Evolutionary conservation across 768 basidiomycete species (phyloP).

Genomic region (Leccinum variicolor): DNA sequence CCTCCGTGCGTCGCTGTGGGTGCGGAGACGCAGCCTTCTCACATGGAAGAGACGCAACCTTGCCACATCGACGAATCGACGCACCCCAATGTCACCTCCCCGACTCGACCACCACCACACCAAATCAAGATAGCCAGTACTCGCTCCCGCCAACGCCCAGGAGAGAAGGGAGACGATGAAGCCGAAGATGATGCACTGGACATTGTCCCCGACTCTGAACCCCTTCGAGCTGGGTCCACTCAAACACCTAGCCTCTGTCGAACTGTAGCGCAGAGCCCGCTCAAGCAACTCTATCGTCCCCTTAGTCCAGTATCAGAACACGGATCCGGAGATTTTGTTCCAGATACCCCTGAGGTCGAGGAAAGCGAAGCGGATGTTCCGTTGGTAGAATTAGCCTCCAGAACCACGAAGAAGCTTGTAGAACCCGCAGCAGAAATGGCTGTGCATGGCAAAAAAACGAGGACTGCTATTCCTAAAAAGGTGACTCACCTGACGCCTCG

Average conservation of each 20-base stretch:
- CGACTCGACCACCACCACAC: constrained; percentile 1
- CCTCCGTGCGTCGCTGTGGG: constrained; percentile 9
- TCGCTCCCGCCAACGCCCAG: not conserved
- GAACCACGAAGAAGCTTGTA: constrained; percentile 8
- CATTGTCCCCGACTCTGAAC: constrained; percentile 65
- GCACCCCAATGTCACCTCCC: not conserved
- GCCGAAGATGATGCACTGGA: constrained; percentile 39
- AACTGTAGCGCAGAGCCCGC: constrained; percentile 8
- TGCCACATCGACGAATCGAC: not conserved
- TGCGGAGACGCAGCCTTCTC: constrained; percentile 16
- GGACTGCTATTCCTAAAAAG: constrained; percentile 9
- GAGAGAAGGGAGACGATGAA: constrained; percentile 8
- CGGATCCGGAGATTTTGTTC: constrained; percentile 26
- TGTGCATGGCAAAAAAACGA: constrained; percentile 5
- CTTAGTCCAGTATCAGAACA: constrained; percentile 23
- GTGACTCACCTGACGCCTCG: constrained; percentile 10
- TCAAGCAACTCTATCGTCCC: constrained; percentile 16
- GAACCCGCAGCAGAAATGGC: not conserved
- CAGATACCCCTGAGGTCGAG: constrained; percentile 27
- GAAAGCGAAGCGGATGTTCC: constrained; percentile 43
- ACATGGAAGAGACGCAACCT: constrained; percentile 18
- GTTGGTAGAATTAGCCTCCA: constrained; percentile 30
- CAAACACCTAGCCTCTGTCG: constrained; percentile 7
- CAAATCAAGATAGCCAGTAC: not conserved
- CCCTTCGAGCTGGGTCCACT: constrained; percentile 33